Conservation (phyloP, 495 filamentous ascomycete genomes). For the Daldinia bambusicola region DNA sequence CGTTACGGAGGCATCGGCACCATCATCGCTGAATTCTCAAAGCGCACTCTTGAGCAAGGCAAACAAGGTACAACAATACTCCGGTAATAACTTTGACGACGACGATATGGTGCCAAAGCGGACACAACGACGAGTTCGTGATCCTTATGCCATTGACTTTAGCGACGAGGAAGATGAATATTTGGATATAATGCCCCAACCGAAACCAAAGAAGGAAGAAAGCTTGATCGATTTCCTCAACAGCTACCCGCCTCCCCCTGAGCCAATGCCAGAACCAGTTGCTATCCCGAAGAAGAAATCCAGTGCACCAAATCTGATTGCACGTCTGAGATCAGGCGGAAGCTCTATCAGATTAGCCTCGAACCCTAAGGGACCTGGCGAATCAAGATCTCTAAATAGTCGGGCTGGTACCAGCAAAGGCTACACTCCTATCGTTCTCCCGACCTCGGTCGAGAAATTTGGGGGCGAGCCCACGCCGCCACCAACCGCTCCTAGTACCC, state of each 20-base stretch:
- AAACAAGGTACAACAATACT: constrained; percentile 35
- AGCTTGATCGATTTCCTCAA: constrained; percentile 90
- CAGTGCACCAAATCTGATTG: constrained; percentile 69
- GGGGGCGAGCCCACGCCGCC: constrained; percentile 37
- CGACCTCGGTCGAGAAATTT: constrained; percentile 46
- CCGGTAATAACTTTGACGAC: constrained; percentile 49
- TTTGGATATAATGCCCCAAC: constrained; percentile 48
- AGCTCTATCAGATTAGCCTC: constrained; percentile 50
- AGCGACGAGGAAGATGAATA: constrained; percentile 81
- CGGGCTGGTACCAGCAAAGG: constrained; percentile 48
- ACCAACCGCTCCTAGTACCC: constrained; percentile 30
- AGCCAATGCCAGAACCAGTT: constrained; percentile 57
- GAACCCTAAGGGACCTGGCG: constrained; percentile 46
- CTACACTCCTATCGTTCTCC: constrained; percentile 61
- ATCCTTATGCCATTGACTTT: constrained; percentile 91
- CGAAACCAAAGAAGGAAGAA: constrained; percentile 65
- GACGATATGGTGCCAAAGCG: constrained; percentile 67
- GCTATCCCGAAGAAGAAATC: constrained; percentile 67
- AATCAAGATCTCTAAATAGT: constrained; percentile 48
- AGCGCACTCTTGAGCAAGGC: constrained; percentile 59
- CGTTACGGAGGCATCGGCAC: constrained; percentile 52
- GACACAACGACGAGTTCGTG: constrained; percentile 79
- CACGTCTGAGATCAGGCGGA: constrained; percentile 60
- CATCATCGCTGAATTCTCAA: constrained; percentile 64
- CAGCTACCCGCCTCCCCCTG: constrained; percentile 78